Evolutionary conservation across 1,284 basidiomycete genomes (phyloP), one percentile per base, ranked within the genome.

Genomic region (Ustilago crameri): DNA sequence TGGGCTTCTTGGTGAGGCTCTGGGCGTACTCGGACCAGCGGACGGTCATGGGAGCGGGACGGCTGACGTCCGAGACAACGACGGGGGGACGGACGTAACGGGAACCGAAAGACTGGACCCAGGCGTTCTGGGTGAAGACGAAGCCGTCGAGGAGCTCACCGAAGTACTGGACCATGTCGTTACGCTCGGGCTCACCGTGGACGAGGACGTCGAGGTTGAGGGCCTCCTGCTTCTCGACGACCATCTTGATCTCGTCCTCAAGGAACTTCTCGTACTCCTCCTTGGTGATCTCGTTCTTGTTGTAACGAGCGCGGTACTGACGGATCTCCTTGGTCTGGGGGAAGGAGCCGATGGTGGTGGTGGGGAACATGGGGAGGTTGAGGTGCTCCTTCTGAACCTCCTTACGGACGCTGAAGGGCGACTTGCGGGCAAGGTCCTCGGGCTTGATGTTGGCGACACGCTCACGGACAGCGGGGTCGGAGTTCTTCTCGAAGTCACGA

Each of bases 101-200:
- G 18, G 82, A 84, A 52, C 81, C 81, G 84, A 95, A 99, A 85
- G 93, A 96, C 87, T 99, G 96, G 38, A 99, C 96, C 96, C 96
- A 99, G 61, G 90, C 96, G 81, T 97, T 95, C 87, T 98, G 93
- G 65, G 94, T 97, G 86, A 96, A 97, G 85, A 92, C 93, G 84
- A 98, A 98, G 78, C 96, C 96, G 70, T 90, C 88, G 79, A 99
- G 88, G 83, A 91, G 92, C 87, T 99, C 96, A 83, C 96, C 96
- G 81, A 98, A 99, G 91, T 99, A 99, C 87, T 97, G 93, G 66
- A 97, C 84, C 95, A 97, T 97, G 88, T 98, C 95, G 86, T 97
- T 97, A 83, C 95, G 91, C 88, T 98, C 95, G 59, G 96, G 92
- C 87, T 99, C 96, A 83, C 96, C 96, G 87, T 99, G 96, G 76